phyloP scores from a whole-genome alignment of 192 early-diverging fungal species.

The Linderina pennispora region DNA sequence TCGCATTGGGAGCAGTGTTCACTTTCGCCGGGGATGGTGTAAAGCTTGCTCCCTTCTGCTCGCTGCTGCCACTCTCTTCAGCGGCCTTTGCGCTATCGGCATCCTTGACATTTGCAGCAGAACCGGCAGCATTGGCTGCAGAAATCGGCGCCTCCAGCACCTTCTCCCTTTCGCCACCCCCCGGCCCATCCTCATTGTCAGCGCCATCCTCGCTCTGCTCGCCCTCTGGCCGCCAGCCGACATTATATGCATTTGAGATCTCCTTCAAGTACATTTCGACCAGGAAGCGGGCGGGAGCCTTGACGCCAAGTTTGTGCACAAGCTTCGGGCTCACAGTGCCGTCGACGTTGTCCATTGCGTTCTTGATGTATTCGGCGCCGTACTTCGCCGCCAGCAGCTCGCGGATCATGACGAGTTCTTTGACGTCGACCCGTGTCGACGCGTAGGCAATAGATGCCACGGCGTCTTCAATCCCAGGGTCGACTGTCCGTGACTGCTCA shows the following conservation, averaged over 20 bases:
- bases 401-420: conserved; percentile 69
- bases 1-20: no score
- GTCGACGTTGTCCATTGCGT: conserved; percentile 69
- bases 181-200: conserved; percentile 9
- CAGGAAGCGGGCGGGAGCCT: conserved; percentile 72
- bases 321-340: conserved; percentile 68
- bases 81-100: no score
- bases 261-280: conserved; percentile 84
- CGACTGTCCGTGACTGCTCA: conserved; percentile 76
- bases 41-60: no score
- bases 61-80: no score
- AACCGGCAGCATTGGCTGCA: no score
- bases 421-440: conserved; percentile 77
- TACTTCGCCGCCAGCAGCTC: conserved; percentile 79
- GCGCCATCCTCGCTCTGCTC: conserved; percentile 32
- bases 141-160: conserved; percentile 3
- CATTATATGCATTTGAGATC: conserved; percentile 77
- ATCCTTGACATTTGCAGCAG: no score
- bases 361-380: conserved; percentile 73
- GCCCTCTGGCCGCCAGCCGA: conserved; percentile 58
- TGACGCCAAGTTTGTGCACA: conserved; percentile 70
- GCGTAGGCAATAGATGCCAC: conserved; percentile 89
- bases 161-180: conserved; percentile 47
- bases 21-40: no score
- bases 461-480: conserved; percentile 77